phyloP scores from a whole-genome alignment of 2,329 filamentous ascomycete genomes.

The Immersiporthe knoxdaviesiana region DNA sequence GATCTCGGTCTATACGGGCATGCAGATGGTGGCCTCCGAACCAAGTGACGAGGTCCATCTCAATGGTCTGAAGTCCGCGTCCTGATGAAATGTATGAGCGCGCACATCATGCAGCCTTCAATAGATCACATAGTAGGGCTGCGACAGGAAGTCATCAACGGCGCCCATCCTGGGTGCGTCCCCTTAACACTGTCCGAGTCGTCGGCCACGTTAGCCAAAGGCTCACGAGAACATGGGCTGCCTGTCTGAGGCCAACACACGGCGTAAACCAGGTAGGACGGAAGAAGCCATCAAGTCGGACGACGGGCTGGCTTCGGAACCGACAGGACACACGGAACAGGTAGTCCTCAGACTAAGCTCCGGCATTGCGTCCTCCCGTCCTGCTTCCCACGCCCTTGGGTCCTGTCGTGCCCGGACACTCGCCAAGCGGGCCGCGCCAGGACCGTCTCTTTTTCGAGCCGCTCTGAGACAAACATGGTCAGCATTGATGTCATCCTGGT shows the following conservation, averaged over 20 bases:
- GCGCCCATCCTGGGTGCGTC: too few relatives aligned
- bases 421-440: neutral
- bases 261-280: neutral
- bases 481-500: neutral
- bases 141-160: too few relatives aligned
- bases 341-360: neutral
- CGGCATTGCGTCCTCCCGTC: neutral
- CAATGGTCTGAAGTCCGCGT: neutral
- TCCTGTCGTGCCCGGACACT: neutral
- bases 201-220: neutral
- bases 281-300: neutral
- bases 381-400: neutral
- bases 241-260: neutral
- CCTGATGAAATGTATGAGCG: neutral
- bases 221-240: neutral
- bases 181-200: neutral
- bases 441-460: neutral
- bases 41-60: neutral
- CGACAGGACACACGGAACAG: neutral
- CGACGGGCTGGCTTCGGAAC: neutral
- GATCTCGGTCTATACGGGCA: neutral
- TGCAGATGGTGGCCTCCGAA: neutral
- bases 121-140: too few relatives aligned
- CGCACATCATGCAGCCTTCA: neutral
- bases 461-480: neutral